Base-by-base conservation (phyloP, 2,329 filamentous ascomycete genomes). In the Cyphellophora attinorum region DNA sequence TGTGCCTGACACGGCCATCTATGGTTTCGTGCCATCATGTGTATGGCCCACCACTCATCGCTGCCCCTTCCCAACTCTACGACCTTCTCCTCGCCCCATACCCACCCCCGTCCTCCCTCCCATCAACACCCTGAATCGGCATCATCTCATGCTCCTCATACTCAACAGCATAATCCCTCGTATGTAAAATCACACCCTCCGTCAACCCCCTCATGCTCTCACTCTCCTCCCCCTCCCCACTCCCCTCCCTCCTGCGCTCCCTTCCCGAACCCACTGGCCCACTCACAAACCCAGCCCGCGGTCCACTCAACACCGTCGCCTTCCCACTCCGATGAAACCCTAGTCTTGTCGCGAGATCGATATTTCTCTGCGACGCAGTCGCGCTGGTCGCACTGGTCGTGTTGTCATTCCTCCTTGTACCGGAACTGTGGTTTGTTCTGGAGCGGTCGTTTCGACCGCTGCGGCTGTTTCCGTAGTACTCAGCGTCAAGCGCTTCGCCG, bases 141-240 rank as follows among this genome's bases (percentile, higher is more conserved):
- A n/a, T n/a, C n/a, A n/a, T n/a, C n/a, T n/a, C n/a, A n/a, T 25
- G 21, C 8, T 25, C 21, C 21, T 50, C 47, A 32, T 42, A 47
- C 31, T 47, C 37, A 25, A 50, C 46, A 17, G 38, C 36, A 35
- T 48, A 50, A 25, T 47, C 48, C 21, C 42, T 44, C 5, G 46
- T 46, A 19, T 50, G 46, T 30, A 50, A 27, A 29, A 50, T 51
- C n/a, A 45, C 40, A 17, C 42, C 42, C 16, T 45, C 42, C 3
- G 44, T 43, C 2, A 47, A 34, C 6, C 44, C 44, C 34, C 46
- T 40, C 31, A 43, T 34, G 12, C 46, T 46, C 5, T 47, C 45
- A 21, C 40, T 38, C 25, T 16, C 31, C 25, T 35, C 33, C 27
- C 27, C 29, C 27, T 33, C 31, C 27, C 23, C 30, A 27, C 29